Percentiles rank a stretch among this genome's conserved stretches.
phyloP scores from a whole-genome alignment of 768 basidiomycete species.

The Mrakia frigida region DNA sequence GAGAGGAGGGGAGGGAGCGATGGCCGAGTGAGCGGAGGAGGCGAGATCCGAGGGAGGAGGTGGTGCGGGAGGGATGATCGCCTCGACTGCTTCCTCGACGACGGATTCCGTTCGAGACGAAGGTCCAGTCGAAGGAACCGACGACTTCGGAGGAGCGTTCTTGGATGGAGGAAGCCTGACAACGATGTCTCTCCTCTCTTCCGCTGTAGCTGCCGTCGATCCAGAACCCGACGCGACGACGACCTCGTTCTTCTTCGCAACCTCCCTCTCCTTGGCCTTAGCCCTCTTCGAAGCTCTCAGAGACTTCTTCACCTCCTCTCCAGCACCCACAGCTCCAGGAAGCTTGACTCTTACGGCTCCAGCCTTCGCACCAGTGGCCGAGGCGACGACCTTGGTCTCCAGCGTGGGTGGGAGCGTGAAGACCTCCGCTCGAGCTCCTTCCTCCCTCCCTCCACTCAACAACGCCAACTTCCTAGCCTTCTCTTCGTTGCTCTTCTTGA shows the following conservation, averaged over 20 bases:
- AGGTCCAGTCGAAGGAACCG: background rate
- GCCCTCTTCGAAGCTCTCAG: background rate
- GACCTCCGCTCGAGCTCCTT: background rate
- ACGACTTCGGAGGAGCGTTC: background rate
- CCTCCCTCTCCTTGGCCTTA: background rate
- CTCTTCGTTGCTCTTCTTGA: background rate
- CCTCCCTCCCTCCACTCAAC: background rate
- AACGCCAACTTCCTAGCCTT: background rate
- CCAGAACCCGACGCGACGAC: slow-evolving; percentile 6
- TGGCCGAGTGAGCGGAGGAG: background rate
- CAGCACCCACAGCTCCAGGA: background rate
- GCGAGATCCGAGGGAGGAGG: background rate
- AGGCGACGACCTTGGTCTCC: background rate
- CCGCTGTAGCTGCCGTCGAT: background rate
- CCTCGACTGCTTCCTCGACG: background rate
- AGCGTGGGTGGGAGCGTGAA: background rate
- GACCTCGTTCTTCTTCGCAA: background rate
- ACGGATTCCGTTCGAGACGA: background rate
- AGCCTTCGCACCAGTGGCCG: background rate
- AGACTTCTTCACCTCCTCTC: slow-evolving; percentile 15
- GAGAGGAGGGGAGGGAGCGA: background rate
- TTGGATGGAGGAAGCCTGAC: slow-evolving; percentile 4
- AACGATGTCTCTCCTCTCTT: background rate
- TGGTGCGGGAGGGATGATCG: background rate
- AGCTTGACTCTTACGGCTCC: slow-evolving; percentile 2